Base-by-base conservation (phyloP, 2,329 filamentous ascomycete genomes). In the Cryphonectria naterciae region DNA sequence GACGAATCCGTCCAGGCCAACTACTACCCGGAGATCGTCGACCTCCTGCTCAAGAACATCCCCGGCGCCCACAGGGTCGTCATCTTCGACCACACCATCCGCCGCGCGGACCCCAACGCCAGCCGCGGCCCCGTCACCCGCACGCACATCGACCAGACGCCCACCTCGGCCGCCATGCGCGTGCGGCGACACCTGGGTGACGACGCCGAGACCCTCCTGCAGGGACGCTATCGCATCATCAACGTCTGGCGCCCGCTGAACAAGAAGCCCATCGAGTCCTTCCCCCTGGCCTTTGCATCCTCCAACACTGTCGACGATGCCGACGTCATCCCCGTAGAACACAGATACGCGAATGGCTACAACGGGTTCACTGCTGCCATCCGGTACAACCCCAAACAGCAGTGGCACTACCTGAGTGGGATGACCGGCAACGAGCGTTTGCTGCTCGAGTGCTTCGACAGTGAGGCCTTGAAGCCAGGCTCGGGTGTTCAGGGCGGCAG, bases 1-100 rank as follows among this genome's bases (percentile, higher is more conserved):
- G 91, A 94, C 76, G 87, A 85, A 15, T 88, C 87, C 72, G 93
- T 98, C 80, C 82, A 87, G 77, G 76, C 82, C 1, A 86, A 89
- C 68, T 98, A 97, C 85, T 98, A 98, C 83, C 92, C 93, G 0
- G 94, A 97, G 78, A 88, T 97, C 11, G 91, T 95, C 81, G 79
- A 86, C 65, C 83, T 97, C 37, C 83, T 98, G 0, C 82, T 94
- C 2, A 82, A 88, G 19, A 80, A 88, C 70, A 84, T 97, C 22
- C 89, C 91, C 0, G 92, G 91, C 68, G 86, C 88, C 37, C 85
- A 87, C 70, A 85, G 86, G 5, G 84, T 97, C 41, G 83, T 93
- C 75, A 83, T 97, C 78, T 97, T 97, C 81, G 94, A 97, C 84
- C 93, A 97, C 83, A 97, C 94, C 10, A 89, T 97, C 79, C 91